Conservation (phyloP, 164 flowering plant genomes). For the Cinnamomum micranthum region DNA sequence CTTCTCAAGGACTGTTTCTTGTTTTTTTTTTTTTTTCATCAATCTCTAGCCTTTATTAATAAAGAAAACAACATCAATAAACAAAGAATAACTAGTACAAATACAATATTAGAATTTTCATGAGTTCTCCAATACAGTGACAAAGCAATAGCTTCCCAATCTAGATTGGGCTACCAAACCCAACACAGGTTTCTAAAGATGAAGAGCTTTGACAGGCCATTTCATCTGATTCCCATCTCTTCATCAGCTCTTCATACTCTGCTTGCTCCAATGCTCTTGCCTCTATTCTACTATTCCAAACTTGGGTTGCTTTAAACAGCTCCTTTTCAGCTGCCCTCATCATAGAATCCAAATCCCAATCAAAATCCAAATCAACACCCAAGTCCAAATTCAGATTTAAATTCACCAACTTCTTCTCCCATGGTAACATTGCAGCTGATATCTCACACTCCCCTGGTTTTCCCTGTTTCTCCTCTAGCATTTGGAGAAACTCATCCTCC, state of each 20-base stretch:
- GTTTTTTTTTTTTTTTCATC: too few species aligned
- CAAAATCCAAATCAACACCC: constrained; percentile 10
- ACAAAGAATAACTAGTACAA: too few species aligned
- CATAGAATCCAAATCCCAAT: constrained; percentile 8
- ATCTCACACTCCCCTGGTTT: background rate
- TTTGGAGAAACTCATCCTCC: constrained; percentile 14
- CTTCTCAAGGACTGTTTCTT: too few species aligned
- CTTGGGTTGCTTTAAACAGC: constrained; percentile 11
- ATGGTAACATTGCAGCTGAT: background rate
- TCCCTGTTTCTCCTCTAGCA: constrained; percentile 10
- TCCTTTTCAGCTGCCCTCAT: constrained; percentile 11
- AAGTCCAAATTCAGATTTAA: background rate
- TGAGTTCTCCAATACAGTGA: background rate
- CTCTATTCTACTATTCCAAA: constrained; percentile 3
- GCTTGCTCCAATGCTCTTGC: constrained; percentile 8
- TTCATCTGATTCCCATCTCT: constrained; percentile 5
- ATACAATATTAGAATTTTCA: background rate
- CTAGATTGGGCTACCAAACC: constrained; percentile 13
- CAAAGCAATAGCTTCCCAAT: background rate
- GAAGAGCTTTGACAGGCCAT: constrained; percentile 1
- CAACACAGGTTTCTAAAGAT: background rate
- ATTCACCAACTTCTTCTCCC: background rate
- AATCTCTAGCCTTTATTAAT: too few species aligned
- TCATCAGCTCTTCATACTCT: constrained; percentile 8
- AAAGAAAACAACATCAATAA: too few species aligned